These are phyloP conservation scores for Irineochytrium annulatum DNA, from an alignment of 192 early-diverging fungal species.

Conservation along the genomic window DNA sequence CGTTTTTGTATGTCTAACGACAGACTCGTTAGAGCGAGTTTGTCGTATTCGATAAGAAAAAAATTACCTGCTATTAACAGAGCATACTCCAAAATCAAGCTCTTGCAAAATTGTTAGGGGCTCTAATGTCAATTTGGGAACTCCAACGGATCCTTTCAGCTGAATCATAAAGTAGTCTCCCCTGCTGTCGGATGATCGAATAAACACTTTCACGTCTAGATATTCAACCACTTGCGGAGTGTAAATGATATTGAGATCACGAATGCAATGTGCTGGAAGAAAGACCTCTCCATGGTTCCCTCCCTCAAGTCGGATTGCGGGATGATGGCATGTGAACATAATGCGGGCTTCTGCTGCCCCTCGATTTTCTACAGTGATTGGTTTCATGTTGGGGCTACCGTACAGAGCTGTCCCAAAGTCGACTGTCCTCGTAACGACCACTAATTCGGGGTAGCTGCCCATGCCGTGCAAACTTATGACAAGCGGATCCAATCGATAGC, in stretches of 20 bases:
- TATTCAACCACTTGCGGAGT: slow-evolving; percentile 47
- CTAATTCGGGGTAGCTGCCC: slow-evolving; percentile 55
- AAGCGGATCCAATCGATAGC: slow-evolving; percentile 32
- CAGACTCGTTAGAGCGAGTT: background rate
- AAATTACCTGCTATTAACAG: slow-evolving; percentile 25
- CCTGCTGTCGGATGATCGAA: slow-evolving; percentile 51
- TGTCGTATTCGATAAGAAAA: background rate
- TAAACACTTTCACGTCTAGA: slow-evolving; percentile 46
- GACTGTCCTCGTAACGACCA: slow-evolving; percentile 44
- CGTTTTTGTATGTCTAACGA: slow-evolving; percentile 24
- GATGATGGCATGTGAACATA: slow-evolving; percentile 48
- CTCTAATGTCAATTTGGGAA: slow-evolving; percentile 45
- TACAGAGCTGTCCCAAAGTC: slow-evolving; percentile 58
- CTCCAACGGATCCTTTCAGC: slow-evolving; percentile 48
- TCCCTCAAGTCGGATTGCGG: slow-evolving; percentile 38
- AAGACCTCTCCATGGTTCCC: slow-evolving; percentile 18
- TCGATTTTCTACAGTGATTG: slow-evolving; percentile 48
- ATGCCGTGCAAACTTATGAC: slow-evolving; percentile 34
- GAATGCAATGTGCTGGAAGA: slow-evolving; percentile 31
- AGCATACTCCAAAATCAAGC: slow-evolving; percentile 55
- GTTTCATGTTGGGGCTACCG: slow-evolving; percentile 38
- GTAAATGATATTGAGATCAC: slow-evolving; percentile 47
- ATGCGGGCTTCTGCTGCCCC: slow-evolving; percentile 55
- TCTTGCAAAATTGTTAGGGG: slow-evolving; percentile 34
- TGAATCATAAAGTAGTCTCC: slow-evolving; percentile 54